phyloP scores from a whole-genome alignment of 306 rosid species.

The Datisca glomerata region DNA sequence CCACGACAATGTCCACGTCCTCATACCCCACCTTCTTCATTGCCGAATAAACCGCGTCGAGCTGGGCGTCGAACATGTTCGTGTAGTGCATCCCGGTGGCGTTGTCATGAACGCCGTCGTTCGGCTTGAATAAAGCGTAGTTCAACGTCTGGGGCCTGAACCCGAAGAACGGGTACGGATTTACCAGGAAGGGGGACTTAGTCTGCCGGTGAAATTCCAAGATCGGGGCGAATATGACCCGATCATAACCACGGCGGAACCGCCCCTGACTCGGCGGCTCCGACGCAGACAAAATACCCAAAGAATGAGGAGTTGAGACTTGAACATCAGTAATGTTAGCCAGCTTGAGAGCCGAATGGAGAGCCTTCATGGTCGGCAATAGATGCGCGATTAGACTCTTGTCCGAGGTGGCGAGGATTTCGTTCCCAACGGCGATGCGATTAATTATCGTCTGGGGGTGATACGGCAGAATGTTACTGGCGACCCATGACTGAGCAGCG shows the following conservation, averaged over 20 bases:
- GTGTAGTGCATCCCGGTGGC: constrained; percentile 46
- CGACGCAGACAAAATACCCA: constrained; percentile 53
- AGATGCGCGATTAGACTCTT: constrained; percentile 53
- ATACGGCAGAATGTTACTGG: constrained; percentile 44
- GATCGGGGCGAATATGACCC: constrained; percentile 45
- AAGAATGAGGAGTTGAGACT: constrained; percentile 58
- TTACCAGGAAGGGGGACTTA: constrained; percentile 56
- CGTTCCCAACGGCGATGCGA: constrained; percentile 75
- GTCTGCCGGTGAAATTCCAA: constrained; percentile 47
- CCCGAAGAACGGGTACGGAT: constrained; percentile 85
- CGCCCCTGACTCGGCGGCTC: constrained; percentile 58
- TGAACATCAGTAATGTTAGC: constrained; percentile 42
- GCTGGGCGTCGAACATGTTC: constrained; percentile 86
- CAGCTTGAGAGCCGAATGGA: constrained; percentile 34
- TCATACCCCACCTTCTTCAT: constrained; percentile 67
- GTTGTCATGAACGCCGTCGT: constrained; percentile 62
- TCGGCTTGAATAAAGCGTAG: constrained; percentile 57
- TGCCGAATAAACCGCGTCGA: constrained; percentile 82
- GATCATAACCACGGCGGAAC: constrained; percentile 66
- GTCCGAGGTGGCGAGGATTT: constrained; percentile 76
- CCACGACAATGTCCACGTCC: constrained; percentile 62
- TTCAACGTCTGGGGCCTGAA: constrained; percentile 16
- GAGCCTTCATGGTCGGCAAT: constrained; percentile 60
- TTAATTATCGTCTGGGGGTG: constrained; percentile 37
- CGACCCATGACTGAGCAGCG: constrained; percentile 53